A percentile compares a stretch with the other conserved stretches of the same genome.
Evolutionary conservation across 78 protist genomes (phyloP).

Genomic region (Planoprotostelium fungivorum): DNA sequence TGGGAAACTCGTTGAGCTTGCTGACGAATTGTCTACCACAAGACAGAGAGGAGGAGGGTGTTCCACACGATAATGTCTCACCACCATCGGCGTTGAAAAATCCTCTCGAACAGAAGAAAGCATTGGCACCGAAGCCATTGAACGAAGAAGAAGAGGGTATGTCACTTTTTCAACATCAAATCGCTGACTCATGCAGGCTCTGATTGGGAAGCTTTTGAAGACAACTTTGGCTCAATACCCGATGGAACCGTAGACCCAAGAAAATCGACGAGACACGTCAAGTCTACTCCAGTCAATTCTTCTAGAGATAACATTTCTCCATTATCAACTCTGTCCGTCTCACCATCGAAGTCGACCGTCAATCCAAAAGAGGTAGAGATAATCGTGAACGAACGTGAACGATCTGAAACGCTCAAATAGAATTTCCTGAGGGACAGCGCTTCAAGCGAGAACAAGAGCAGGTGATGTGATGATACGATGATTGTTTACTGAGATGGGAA

Average conservation of each 20-base stretch:
- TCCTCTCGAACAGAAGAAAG: neutral
- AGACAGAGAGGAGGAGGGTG: neutral
- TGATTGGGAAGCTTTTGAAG: neutral
- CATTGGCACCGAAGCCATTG: neutral
- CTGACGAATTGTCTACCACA: neutral
- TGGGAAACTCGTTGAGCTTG: neutral
- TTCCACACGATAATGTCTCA: too few species aligned
- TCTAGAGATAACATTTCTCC: neutral
- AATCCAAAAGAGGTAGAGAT: neutral
- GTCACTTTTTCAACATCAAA: neutral
- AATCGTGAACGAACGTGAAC: too few species aligned
- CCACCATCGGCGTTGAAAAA: too few species aligned
- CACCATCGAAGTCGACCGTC: neutral
- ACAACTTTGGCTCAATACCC: neutral
- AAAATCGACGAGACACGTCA: neutral
- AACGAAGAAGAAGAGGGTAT: neutral
- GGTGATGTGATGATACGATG: too few species aligned
- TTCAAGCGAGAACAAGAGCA: too few species aligned
- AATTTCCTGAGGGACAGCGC: too few species aligned
- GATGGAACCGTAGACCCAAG: neutral
- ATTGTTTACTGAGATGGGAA: too few species aligned
- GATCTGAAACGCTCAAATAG: too few species aligned
- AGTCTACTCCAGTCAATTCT: neutral
- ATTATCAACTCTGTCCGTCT: neutral
- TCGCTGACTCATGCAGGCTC: neutral